Evolutionary conservation across 768 basidiomycete genomes (phyloP), one percentile per base, ranked within the genome.

Genomic region (Psilocybe sp.): DNA sequence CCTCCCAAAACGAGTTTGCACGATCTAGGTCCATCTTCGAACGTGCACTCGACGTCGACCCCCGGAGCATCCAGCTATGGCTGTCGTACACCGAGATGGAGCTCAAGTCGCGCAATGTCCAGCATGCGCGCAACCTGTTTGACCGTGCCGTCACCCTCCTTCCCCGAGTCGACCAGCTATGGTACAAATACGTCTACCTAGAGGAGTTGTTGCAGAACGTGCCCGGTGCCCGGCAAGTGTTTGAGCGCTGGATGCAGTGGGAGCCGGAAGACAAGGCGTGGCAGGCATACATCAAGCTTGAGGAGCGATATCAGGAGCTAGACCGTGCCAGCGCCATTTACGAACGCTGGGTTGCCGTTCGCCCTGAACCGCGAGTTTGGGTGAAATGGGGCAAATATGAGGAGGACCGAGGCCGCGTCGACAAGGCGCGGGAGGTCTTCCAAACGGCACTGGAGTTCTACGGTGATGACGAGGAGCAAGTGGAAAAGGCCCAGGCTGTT

Each of bases 161-260:
- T 19, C 97, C 97, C 9, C 87, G 97, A 40, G 85, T 99, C 43
- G 95, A 99, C 66, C 89, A 96, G 63, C 79, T 99, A 6, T 98
- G 97, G 97, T 98, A 98, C 81, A 98, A 98, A 68, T 99, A 98
- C 49, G 96, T 99, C 51, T 98, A 97, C 69, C 82, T 99, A 47
- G 97, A 99, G 64, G 97, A 99, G 65, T 80, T 99, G 2, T 80
- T 99, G 11, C 89, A 95, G 60, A 98, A 99, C 62, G 87, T 99
- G 31, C 84, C 95, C 1, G 97, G 97, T 35, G 94, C 95, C 1
- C 85, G 97, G 8, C 96, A 98, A 64, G 92, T 98, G 48, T 99
- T 98, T 54, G 97, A 99, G 68, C 82, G 97, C 40, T 99, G 97
- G 97, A 96, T 98, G 93, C 82, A 92, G 57, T 98, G 97, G 97